Conservation (phyloP, 2,329 filamentous ascomycete species). For the Penicillium janthinellum region DNA sequence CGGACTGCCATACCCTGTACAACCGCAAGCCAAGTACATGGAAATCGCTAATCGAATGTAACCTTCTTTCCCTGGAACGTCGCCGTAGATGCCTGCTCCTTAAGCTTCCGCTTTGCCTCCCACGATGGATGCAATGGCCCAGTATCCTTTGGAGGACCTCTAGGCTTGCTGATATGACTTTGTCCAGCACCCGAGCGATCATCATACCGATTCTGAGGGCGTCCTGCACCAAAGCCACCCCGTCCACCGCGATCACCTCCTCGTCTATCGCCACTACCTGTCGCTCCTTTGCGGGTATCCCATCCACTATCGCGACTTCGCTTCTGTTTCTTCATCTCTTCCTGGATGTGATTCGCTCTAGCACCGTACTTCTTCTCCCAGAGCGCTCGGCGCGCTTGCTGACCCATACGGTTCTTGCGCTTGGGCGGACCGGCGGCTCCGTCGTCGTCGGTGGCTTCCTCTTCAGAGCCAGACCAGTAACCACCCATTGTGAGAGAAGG, state of each 20-base stretch:
- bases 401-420: conserved; percentile 64
- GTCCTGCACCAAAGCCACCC: conserved; percentile 21
- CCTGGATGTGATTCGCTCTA: conserved; percentile 60
- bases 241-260: conserved; percentile 25
- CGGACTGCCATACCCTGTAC: neutral
- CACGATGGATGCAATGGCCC: conserved; percentile 65
- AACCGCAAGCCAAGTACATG: conserved; percentile 5
- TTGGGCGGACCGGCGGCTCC: conserved; percentile 31
- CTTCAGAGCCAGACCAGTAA: conserved; percentile 65
- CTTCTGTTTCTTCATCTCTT: conserved; percentile 37
- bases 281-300: conserved; percentile 62
- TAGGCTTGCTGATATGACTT: conserved; percentile 22
- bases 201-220: conserved; percentile 11
- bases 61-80: conserved; percentile 65
- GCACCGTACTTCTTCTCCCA: conserved; percentile 65
- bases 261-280: conserved; percentile 8
- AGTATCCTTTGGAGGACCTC: conserved; percentile 41
- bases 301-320: conserved; percentile 55
- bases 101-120: conserved; percentile 63
- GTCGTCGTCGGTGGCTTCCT: conserved; percentile 54
- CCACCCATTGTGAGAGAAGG: conserved; percentile 63
- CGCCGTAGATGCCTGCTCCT: conserved; percentile 51
- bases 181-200: conserved; percentile 20
- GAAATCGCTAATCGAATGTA: conserved; percentile 56
- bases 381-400: conserved; percentile 61